Percentiles rank a stretch among this genome's conserved stretches.
These are phyloP conservation scores for Cutaneotrichosporon cyanovorans DNA, from an alignment of 1,284 basidiomycete species.

Conservation along the genomic window DNA sequence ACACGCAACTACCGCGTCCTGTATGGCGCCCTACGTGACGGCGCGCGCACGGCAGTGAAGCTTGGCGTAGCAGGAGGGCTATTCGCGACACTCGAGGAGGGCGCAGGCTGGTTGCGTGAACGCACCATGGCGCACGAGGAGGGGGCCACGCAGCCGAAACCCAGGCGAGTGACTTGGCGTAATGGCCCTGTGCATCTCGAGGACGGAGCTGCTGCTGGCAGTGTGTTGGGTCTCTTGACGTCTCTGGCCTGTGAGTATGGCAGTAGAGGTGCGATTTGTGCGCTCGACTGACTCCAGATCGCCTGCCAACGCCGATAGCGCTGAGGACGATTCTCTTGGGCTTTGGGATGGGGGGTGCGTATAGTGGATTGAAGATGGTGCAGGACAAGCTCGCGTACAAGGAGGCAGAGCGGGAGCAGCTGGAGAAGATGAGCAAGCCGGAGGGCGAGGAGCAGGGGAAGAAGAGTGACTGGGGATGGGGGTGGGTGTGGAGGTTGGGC, in stretches of 20 bases:
- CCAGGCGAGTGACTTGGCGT: conserved; percentile 26
- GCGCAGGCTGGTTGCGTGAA: conserved; percentile 31
- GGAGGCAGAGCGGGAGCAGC: conserved; percentile 13
- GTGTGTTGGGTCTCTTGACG: conserved; percentile 26
- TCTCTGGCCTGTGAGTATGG: conserved; percentile 33
- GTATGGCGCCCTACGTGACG: conserved; percentile 29
- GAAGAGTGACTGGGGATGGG: not conserved
- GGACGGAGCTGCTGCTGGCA: conserved; percentile 40
- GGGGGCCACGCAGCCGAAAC: conserved; percentile 5
- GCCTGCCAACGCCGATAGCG: conserved; percentile 35
- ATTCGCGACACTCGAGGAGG: conserved; percentile 38
- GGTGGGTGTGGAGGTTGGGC: not conserved
- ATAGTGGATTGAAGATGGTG: conserved; percentile 29
- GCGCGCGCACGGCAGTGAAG: conserved; percentile 29
- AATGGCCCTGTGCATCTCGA: conserved; percentile 28
- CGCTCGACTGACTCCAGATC: conserved; percentile 23
- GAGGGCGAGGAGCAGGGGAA: conserved; percentile 2
- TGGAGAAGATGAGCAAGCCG: conserved; percentile 6
- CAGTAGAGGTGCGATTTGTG: too few species aligned
- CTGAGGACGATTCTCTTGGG: conserved; percentile 33
- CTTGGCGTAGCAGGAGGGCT: conserved; percentile 31
- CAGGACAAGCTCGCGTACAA: conserved; percentile 26
- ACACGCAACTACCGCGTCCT: conserved; percentile 44
- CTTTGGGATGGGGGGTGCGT: conserved; percentile 27
- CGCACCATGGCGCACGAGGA: conserved; percentile 7